These are phyloP conservation scores for Crithidia bombi DNA, from an alignment of 208 protist species.

Conservation along the genomic window DNA sequence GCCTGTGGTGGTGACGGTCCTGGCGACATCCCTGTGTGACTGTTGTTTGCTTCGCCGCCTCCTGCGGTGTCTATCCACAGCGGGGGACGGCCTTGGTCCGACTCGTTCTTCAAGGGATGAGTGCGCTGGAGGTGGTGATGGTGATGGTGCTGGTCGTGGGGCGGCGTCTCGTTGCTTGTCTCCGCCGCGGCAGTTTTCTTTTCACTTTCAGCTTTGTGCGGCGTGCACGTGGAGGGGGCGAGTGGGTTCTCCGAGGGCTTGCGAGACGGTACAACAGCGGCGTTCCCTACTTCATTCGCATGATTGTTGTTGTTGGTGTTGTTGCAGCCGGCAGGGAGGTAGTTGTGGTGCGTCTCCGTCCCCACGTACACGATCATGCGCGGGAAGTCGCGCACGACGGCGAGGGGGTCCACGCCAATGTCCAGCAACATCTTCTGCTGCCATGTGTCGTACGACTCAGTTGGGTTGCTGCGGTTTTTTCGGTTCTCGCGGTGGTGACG, in stretches of 20 bases:
- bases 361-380: slow-evolving; percentile 65
- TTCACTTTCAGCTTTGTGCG: background rate
- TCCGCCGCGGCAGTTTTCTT: background rate
- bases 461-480: slow-evolving; percentile 54
- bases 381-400: slow-evolving; percentile 83
- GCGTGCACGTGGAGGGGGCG: background rate
- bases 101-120: background rate
- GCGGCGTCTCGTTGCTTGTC: background rate
- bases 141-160: background rate
- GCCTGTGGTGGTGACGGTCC: slow-evolving; percentile 5
- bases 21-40: background rate
- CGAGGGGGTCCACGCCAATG: slow-evolving; percentile 52
- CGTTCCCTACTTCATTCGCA: background rate
- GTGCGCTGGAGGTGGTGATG: background rate
- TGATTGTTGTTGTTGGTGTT: background rate
- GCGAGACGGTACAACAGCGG: background rate
- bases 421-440: slow-evolving; percentile 49
- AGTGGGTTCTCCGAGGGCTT: slow-evolving; percentile 13
- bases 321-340: background rate
- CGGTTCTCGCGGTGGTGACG: slow-evolving; percentile 42
- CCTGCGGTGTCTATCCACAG: background rate
- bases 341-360: slow-evolving; percentile 18
- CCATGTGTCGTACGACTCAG: slow-evolving; percentile 48
- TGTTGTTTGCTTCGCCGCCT: background rate
- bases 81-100: slow-evolving; percentile 2